Base-by-base conservation (phyloP, 2,329 filamentous ascomycete genomes). In the Orbilia javanica region DNA sequence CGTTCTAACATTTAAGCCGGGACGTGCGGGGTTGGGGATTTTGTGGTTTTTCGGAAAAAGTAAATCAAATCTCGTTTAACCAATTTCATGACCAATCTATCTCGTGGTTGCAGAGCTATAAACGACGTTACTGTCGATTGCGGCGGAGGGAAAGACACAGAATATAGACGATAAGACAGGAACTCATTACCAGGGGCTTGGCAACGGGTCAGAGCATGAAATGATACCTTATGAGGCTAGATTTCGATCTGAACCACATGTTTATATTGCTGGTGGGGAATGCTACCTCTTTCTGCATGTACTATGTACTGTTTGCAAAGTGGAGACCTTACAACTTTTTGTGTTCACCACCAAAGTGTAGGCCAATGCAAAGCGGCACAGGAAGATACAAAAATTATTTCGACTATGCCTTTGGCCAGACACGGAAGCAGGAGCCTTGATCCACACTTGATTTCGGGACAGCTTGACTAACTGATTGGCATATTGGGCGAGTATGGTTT, bases 201-300 rank as follows among this genome's bases (percentile, higher is more conserved):
- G 69, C 69, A 73, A 73, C 69, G 69, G 68, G 69, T 66, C 69
- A 25, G 50, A 57, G 60, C 48, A 53, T 60, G 50, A 66, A 60
- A 64, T 46, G 60, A 66, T 64, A 76, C 63, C 57, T 64, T 69
- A 66, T 70, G 55, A 52, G 63, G 65, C 57, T 77, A 71, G 57
- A 42, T 31, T 70, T 42, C 27, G 57, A 71, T 70, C 73, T 70
- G 46, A 60, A 66, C 36, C 36, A 25, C 11, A 36, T 15, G 18
- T 69, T 66, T 52, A 63, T 64, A 55, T 75, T 64, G 48, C 36
- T 18, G 66, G 73, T 77, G 73, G 73, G 44, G 60, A 69, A 65
- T 75, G 34, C 64, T 68, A 69, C 63, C 73, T 48, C 50, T 10
- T 25, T 50, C n/a, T 64, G 66, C 50, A 53, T 70, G 60, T 57